Percentiles rank a stretch among this genome's conserved stretches.
Conservation (phyloP, 768 basidiomycete species). For the Tylopilus intermedius region DNA sequence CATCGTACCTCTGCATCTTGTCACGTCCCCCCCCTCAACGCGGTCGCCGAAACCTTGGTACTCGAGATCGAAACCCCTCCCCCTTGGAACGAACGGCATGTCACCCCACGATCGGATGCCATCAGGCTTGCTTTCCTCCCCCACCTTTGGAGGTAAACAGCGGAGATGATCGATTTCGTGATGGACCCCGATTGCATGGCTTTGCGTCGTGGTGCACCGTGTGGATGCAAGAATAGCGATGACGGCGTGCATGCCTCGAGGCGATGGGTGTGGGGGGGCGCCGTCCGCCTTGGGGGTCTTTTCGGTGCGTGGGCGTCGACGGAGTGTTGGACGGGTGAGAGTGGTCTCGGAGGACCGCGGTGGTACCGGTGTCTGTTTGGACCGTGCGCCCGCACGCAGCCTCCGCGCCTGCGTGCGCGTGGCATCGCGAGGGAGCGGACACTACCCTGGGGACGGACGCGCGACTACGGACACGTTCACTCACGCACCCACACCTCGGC, state of each 20-base stretch:
- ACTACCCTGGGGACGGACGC: background rate
- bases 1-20: no score
- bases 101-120: constrained; percentile 1
- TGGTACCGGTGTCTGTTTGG: background rate
- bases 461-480: no score
- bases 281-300: background rate
- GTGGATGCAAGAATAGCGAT: background rate
- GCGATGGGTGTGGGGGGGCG: background rate
- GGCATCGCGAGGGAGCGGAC: background rate
- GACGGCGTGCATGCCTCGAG: constrained; percentile 12
- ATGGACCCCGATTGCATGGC: background rate
- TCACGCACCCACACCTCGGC: no score
- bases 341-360: background rate
- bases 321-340: background rate
- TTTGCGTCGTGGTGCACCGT: constrained; percentile 1
- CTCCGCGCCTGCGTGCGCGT: background rate
- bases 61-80: no score
- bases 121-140: background rate
- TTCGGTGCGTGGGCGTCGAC: background rate
- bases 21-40: background rate
- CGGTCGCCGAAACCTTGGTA: background rate
- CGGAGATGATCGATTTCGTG: constrained; percentile 17
- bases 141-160: constrained; percentile 5
- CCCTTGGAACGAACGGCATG: background rate
- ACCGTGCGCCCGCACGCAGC: background rate